Evolutionary conservation across 768 basidiomycete genomes (phyloP), one percentile per base, ranked within the genome.

Genomic region (Tricholoma sp.): DNA sequence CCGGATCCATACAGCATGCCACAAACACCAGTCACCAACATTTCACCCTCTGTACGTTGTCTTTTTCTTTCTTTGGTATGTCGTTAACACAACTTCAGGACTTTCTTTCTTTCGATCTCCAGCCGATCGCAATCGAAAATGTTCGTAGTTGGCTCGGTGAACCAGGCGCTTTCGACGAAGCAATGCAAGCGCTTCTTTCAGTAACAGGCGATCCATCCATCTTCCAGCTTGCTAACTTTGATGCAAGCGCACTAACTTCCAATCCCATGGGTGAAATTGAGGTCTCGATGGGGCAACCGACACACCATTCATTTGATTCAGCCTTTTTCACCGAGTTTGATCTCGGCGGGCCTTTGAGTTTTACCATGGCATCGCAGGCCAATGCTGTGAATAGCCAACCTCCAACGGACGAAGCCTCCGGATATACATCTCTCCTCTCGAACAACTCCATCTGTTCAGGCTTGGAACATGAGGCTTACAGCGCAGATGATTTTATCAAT

Each of bases 221-320:
- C 29, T 80, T 75, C 61, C 66, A 70, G 51, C 57, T 77, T 17
- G 53, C 66, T 1, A 66, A 69, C 28, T 65, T 77, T 49, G 68
- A 74, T 55, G 50, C 69, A 2, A 56, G 67, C 20, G 58, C 57
- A 20, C 61, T 79, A 29, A 24, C 68, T 12, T 56, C 67, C 32
- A 66, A 70, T 28, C 76, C 79, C 2, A 60, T 59, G 11, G 74
- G 72, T 3, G 68, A 74, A 41, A 61, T 79, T 34, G 72, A 78
- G 50, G 60, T 79, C 4, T 74, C 67, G 17, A 54, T 71, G 61
- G 68, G 68, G 32, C 61, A 68, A 44, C 17, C 63, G 18, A 13
- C 24, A 47, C 42, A 32, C n/a, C 42, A 24, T 55, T 42, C 28
- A 58, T 57, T 49, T 63, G 29, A 49, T 49, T 24, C 44, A 24